phyloP scores from a whole-genome alignment of 345 rosid genomes.

The Boechera stricta region DNA sequence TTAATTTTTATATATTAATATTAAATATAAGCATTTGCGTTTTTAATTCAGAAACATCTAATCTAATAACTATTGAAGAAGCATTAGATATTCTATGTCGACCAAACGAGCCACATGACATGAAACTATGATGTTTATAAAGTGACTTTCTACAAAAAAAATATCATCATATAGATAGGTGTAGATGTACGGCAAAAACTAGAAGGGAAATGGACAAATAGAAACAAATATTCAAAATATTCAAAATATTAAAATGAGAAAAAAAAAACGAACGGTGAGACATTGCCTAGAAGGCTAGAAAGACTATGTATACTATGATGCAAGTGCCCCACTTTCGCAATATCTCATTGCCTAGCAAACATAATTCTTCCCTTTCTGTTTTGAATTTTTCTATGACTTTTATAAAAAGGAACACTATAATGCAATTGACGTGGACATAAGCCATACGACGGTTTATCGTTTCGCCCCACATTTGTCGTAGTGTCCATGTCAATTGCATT shows the following conservation, averaged over 20 bases:
- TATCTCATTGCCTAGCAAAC: no score
- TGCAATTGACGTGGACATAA: no score
- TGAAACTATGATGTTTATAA: background rate
- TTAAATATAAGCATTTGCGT: background rate
- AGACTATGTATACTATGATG: no score
- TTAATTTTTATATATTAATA: no score
- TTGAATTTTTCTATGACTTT: no score
- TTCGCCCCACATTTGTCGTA: no score
- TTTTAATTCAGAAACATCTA: background rate
- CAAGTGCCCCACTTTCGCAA: no score
- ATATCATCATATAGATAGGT: background rate
- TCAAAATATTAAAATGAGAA: background rate
- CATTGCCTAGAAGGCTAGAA: conserved; percentile 19
- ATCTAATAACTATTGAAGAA: background rate
- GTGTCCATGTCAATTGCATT: conserved; percentile 5
- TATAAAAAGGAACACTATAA: no score
- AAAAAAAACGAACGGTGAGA: conserved; percentile 25
- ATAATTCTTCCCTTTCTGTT: no score
- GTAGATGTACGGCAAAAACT: background rate
- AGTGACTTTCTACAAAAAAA: conserved; percentile 16
- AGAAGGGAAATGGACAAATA: conserved; percentile 15
- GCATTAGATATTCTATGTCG: conserved; percentile 14
- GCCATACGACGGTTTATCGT: no score
- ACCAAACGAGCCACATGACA: conserved; percentile 6
- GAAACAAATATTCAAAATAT: background rate